Percentiles rank a stretch among this genome's conserved stretches.
These are phyloP conservation scores for Coemansia sp. DNA, from an alignment of 192 early-diverging fungal species.

Conservation along the genomic window DNA sequence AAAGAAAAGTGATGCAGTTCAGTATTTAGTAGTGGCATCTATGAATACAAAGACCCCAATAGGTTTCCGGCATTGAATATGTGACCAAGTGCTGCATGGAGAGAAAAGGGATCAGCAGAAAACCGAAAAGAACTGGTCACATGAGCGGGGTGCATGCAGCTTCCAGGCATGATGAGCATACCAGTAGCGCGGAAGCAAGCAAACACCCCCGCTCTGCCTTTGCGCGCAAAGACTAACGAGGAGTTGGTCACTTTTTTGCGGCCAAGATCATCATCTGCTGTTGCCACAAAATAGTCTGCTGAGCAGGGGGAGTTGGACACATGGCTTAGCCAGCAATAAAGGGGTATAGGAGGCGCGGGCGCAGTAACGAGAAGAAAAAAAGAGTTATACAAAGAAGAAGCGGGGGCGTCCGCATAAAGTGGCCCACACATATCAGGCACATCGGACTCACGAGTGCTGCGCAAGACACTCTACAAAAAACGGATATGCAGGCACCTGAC, in stretches of 20 bases:
- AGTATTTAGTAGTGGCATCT: neutral
- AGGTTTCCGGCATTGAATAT: neutral
- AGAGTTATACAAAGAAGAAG: constrained; percentile 3
- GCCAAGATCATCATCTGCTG: neutral
- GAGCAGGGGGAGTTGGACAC: constrained; percentile 4
- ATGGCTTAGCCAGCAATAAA: neutral
- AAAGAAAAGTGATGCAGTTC: neutral
- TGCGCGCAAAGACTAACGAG: neutral
- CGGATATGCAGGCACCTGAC: constrained; percentile 11
- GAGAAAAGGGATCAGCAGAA: neutral
- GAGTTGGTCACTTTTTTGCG: neutral
- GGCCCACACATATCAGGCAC: constrained; percentile 1
- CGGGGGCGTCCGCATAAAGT: constrained; percentile 6
- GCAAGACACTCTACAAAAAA: neutral
- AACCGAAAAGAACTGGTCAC: neutral
- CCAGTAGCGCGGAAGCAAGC: neutral
- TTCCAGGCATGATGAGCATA: neutral
- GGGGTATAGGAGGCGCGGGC: neutral
- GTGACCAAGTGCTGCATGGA: neutral
- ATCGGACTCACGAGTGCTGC: constrained; percentile 1
- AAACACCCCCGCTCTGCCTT: neutral
- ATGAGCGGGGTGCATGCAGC: constrained; percentile 2
- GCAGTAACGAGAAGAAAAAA: neutral
- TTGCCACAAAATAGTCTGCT: constrained; percentile 7
- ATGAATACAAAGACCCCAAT: neutral